These are phyloP conservation scores for Diaporthe australafricana DNA, from an alignment of 2,329 filamentous ascomycete species.

Conservation along the genomic window DNA sequence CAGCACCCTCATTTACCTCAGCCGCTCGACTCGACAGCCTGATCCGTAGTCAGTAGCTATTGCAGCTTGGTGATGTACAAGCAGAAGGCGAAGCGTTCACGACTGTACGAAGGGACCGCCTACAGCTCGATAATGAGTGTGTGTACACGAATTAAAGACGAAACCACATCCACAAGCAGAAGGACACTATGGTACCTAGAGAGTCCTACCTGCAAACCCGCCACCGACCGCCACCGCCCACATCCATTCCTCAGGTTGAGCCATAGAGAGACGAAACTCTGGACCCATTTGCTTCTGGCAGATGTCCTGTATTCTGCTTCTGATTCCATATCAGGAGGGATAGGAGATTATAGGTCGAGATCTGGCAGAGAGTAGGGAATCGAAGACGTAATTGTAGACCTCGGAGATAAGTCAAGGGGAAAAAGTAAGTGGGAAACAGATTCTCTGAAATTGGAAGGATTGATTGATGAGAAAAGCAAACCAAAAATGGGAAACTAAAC, in stretches of 20 bases:
- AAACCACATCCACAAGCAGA: too few relatives aligned
- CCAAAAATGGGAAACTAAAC: not conserved
- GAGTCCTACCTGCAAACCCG: not conserved
- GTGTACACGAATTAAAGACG: too few relatives aligned
- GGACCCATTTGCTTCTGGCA: not conserved
- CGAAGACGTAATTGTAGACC: not conserved
- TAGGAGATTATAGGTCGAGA: not conserved
- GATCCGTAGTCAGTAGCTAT: not conserved
- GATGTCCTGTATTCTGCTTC: not conserved
- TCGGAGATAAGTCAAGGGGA: not conserved
- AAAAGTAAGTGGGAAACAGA: not conserved
- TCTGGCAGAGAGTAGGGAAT: not conserved
- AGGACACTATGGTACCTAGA: not conserved
- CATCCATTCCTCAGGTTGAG: not conserved
- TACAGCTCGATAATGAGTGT: too few relatives aligned
- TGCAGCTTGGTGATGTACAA: not conserved
- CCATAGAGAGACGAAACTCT: not conserved
- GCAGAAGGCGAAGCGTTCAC: too few relatives aligned
- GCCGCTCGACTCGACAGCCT: not conserved
- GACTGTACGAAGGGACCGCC: too few relatives aligned
- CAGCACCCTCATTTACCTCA: not conserved
- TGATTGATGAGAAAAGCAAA: not conserved
- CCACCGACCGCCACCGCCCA: not conserved
- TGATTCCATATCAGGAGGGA: not conserved
- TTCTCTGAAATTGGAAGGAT: not conserved